Base-by-base conservation (phyloP, 176 grass and related monocot genomes). In the Carex parvula region DNA sequence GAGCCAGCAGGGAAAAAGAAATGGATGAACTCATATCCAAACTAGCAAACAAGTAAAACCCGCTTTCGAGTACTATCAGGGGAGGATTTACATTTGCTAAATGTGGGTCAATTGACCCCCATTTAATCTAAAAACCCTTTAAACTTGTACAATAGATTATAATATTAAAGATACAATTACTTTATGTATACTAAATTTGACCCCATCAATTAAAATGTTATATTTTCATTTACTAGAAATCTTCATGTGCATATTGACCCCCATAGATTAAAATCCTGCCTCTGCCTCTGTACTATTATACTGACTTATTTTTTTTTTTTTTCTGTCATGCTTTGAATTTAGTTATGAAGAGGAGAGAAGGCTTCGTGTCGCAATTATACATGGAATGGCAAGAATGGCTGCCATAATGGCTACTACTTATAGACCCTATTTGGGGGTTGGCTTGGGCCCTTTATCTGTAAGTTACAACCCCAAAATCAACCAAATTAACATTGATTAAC, bases 401-500 rank as follows among this genome's bases (percentile, higher is more conserved):
- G 96, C 96, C 77, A 93, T 90, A 82, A 99, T 99, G 96, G 96
- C 96, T 84, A 88, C 93, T 26, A 99, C 96, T 85, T 99, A 99
- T 29, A 90, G 93, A 75, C 96, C 96, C 80, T 99, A 93, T 80
- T 83, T 99, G 71, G 96, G 96, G 56, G 91, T 93, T 29, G 96
- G 96, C 20, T 80, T 95, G 1, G 93, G 91, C 35, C 91, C 93
- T 56, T 92, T 99, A 59, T 99, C 96, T 73, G 96, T 98, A 93
- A 3, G 91, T 80, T 74, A 88, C 83, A 52, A 90, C 82, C n/a
- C 46, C 29, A 85, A 13, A 52, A 24, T 74, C 22, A 26, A n/a
- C n/a, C 7, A 5, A 29, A 53, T 3, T 81, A 84, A 70, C 17
- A 79, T 60, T 57, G 84, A 20, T 84, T 8, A 81, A 73, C 66